These are phyloP conservation scores for Tulasnella sp. DNA, from an alignment of 768 basidiomycete species.

Conservation along the genomic window DNA sequence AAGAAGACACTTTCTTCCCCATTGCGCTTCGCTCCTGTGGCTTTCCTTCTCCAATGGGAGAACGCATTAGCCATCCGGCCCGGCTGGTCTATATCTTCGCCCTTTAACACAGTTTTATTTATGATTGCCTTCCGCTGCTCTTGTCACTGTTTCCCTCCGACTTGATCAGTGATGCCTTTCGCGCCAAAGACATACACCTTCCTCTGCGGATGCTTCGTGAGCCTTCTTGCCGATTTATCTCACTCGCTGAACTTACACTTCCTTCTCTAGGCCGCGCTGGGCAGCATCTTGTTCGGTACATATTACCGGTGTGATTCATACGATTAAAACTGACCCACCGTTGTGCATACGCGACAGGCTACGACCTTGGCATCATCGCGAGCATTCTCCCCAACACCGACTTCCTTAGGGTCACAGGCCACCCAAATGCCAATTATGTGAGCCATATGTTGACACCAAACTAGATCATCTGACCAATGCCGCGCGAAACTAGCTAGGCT, in stretches of 20 bases:
- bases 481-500: not conserved
- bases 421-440: not conserved
- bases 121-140: too few relatives aligned
- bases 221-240: not conserved
- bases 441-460: not conserved
- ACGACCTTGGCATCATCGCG: constrained; percentile 11
- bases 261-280: not conserved
- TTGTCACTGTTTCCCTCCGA: not conserved
- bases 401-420: not conserved
- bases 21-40: too few relatives aligned
- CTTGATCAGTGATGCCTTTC: not conserved
- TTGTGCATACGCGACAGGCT: not conserved
- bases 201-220: constrained; percentile 8
- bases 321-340: too few relatives aligned
- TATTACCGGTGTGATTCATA: too few relatives aligned
- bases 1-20: too few relatives aligned
- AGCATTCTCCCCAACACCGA: constrained; percentile 2
- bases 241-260: not conserved
- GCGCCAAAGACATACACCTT: constrained; percentile 9
- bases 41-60: too few relatives aligned
- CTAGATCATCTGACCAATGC: not conserved
- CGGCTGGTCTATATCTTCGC: too few relatives aligned
- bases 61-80: too few relatives aligned
- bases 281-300: not conserved
- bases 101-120: too few relatives aligned